Conservation (phyloP, 1,139 yeast species). For the Taphrina pruni region DNA sequence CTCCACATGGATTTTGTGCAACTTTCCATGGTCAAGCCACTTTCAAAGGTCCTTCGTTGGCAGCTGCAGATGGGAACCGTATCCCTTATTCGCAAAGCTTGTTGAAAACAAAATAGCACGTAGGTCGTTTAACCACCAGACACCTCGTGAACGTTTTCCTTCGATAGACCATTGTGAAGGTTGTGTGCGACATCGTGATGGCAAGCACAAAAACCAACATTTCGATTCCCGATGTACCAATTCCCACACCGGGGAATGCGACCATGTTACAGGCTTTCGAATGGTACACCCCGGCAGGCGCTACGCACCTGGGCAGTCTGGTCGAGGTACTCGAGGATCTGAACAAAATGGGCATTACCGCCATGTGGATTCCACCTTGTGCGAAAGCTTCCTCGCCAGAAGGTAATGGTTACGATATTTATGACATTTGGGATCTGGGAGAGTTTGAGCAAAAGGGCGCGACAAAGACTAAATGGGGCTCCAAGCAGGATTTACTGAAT, state of each 20-base stretch:
- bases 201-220: slow-evolving; percentile 25
- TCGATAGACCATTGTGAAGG: too few relatives aligned
- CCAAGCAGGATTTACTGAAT: slow-evolving; percentile 43
- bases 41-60: background rate
- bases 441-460: slow-evolving; percentile 46
- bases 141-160: too few relatives aligned
- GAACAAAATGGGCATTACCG: slow-evolving; percentile 43
- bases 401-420: slow-evolving; percentile 46
- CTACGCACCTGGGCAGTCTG: slow-evolving; percentile 41
- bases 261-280: slow-evolving; percentile 46
- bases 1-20: background rate
- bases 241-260: slow-evolving; percentile 45
- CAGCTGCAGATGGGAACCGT: background rate
- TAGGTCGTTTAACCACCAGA: too few relatives aligned
- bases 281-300: slow-evolving; percentile 45
- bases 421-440: slow-evolving; percentile 47
- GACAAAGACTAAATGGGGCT: slow-evolving; percentile 45
- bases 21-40: background rate
- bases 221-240: slow-evolving; percentile 16
- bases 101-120: too few relatives aligned
- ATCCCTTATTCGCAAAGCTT: too few relatives aligned
- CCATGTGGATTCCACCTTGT: slow-evolving; percentile 40
- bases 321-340: slow-evolving; percentile 41
- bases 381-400: slow-evolving; percentile 45
- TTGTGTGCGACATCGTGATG: background rate